These are phyloP conservation scores for Kwoniella heveanensis DNA, from an alignment of 768 basidiomycete genomes.

Conservation along the genomic window DNA sequence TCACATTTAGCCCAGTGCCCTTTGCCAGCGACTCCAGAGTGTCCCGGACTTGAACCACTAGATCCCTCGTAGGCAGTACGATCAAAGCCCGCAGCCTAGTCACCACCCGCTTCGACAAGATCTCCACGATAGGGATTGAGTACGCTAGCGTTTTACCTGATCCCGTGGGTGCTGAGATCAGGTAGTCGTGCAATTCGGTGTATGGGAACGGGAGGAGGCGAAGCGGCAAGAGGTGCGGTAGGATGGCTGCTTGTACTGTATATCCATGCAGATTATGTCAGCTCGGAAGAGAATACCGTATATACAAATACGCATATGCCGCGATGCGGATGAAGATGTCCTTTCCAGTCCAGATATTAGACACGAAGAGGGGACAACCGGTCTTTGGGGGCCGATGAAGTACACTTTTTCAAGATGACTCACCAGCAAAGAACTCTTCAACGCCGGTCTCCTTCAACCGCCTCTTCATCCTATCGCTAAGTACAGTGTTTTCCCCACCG, in stretches of 20 bases:
- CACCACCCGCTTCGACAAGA: conserved; percentile 71
- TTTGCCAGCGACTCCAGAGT: conserved; percentile 82
- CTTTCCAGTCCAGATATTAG: too few species aligned
- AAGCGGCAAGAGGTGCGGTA: conserved; percentile 73
- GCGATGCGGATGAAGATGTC: too few species aligned
- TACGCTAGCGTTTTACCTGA: conserved; percentile 99
- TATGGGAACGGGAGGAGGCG: conserved; percentile 61
- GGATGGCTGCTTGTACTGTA: conserved; percentile 81
- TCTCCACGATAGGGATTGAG: conserved; percentile 87
- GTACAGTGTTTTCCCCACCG: conserved; percentile 52
- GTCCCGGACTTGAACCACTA: conserved; percentile 88
- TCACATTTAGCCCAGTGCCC: conserved; percentile 82
- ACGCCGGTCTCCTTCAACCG: conserved; percentile 76
- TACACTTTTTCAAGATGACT: too few species aligned
- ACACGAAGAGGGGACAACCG: too few species aligned
- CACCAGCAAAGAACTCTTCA: conserved; percentile 85
- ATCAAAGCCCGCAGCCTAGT: conserved; percentile 84
- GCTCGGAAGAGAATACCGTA: too few species aligned
- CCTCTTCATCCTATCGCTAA: conserved; percentile 66
- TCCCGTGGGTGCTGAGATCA: conserved; percentile 95
- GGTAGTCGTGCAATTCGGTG: conserved; percentile 77
- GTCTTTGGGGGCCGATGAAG: too few species aligned
- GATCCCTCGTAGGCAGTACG: conserved; percentile 88
- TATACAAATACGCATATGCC: too few species aligned
- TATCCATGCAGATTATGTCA: neutral